These are phyloP conservation scores for Cladorrhinum sp. DNA, from an alignment of 2,329 filamentous ascomycete species.

Conservation along the genomic window DNA sequence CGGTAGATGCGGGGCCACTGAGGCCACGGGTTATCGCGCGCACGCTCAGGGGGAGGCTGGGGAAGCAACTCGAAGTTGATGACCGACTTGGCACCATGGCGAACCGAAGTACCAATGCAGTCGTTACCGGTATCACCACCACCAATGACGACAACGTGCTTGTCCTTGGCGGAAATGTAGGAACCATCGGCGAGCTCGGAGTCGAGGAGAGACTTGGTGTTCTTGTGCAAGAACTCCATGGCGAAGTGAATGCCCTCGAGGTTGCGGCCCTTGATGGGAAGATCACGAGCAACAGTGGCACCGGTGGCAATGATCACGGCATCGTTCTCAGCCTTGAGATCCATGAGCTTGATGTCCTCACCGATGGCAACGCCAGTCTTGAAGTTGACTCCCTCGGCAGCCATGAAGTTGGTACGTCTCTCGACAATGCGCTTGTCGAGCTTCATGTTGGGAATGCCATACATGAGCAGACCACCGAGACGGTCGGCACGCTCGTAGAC, in stretches of 20 bases:
- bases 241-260: constrained; percentile 90
- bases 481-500: constrained; percentile 93
- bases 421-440: constrained; percentile 97
- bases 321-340: constrained; percentile 71
- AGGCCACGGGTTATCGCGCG: constrained; percentile 93
- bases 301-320: constrained; percentile 90
- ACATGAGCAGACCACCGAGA: constrained; percentile 90
- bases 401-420: constrained; percentile 93
- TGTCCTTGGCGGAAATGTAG: constrained; percentile 93
- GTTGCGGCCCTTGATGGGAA: constrained; percentile 85
- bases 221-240: constrained; percentile 96
- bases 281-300: constrained; percentile 87
- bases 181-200: constrained; percentile 77
- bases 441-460: constrained; percentile 99
- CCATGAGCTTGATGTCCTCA: constrained; percentile 67
- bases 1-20: constrained; percentile 98
- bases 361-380: constrained; percentile 76
- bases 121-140: constrained; percentile 98
- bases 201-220: constrained; percentile 96
- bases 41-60: constrained; percentile 86
- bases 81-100: constrained; percentile 92
- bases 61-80: constrained; percentile 95
- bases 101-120: constrained; percentile 94
- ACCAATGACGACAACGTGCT: constrained; percentile 94
- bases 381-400: constrained; percentile 80